phyloP scores from a whole-genome alignment of 441 rosid species.

The Gossypium davidsonii region DNA sequence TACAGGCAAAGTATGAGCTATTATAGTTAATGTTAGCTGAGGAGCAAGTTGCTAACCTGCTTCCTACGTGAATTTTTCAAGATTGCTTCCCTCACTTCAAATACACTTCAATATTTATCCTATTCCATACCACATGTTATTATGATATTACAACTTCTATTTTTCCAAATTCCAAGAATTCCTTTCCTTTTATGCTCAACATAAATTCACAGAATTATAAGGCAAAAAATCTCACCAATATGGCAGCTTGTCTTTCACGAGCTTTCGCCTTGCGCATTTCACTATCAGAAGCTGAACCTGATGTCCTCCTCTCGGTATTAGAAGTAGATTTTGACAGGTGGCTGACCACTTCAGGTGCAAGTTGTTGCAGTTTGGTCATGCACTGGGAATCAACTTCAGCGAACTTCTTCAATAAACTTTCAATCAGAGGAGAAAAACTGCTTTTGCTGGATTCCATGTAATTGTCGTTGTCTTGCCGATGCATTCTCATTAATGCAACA shows the following conservation, averaged over 20 bases:
- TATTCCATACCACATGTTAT: neutral
- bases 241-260: slow-evolving; percentile 89
- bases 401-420: slow-evolving; percentile 66
- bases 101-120: neutral
- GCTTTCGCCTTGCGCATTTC: slow-evolving; percentile 90
- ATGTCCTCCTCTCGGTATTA: slow-evolving; percentile 24
- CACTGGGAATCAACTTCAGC: slow-evolving; percentile 67
- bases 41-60: neutral
- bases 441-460: slow-evolving; percentile 58
- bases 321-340: slow-evolving; percentile 31
- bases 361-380: slow-evolving; percentile 57
- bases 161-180: neutral
- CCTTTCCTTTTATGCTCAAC: neutral
- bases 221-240: slow-evolving; percentile 54
- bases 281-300: slow-evolving; percentile 45
- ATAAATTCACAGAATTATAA: neutral
- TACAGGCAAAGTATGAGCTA: neutral
- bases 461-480: slow-evolving; percentile 44
- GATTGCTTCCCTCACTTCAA: neutral
- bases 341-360: slow-evolving; percentile 75
- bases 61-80: neutral
- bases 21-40: neutral
- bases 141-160: neutral
- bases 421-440: slow-evolving; percentile 70
- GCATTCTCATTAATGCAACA: slow-evolving; percentile 66